Conservation (phyloP, 2,329 filamentous ascomycete species). For the Trichoderma atroviride region DNA sequence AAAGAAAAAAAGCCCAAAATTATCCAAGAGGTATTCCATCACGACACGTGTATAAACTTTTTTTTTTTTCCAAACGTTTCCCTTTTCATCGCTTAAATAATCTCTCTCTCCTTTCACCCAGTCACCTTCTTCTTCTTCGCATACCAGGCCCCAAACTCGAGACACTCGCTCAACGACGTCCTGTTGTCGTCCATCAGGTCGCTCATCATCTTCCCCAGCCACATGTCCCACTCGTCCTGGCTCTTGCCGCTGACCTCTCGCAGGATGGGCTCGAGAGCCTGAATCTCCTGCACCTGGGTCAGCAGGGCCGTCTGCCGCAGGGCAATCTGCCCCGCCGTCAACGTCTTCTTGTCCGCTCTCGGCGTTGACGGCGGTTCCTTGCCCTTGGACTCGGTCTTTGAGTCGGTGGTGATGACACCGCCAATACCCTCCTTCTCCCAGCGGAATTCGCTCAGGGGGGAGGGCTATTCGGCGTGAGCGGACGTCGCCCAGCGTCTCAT, state of each 20-base stretch:
- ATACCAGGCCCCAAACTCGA: slow-evolving; percentile 85
- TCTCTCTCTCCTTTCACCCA: not conserved
- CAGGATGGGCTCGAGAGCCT: slow-evolving; percentile 80
- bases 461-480: slow-evolving; percentile 81
- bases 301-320: slow-evolving; percentile 78
- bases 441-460: slow-evolving; percentile 78
- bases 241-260: slow-evolving; percentile 83
- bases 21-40: too few species aligned
- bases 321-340: slow-evolving; percentile 71
- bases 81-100: not conserved
- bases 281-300: slow-evolving; percentile 80
- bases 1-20: not conserved
- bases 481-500: slow-evolving; percentile 69
- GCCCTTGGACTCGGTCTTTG: slow-evolving; percentile 57
- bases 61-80: not conserved
- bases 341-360: slow-evolving; percentile 45
- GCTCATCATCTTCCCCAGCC: slow-evolving; percentile 84
- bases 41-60: not conserved
- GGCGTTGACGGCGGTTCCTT: slow-evolving; percentile 43
- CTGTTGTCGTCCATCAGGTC: slow-evolving; percentile 79
- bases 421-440: slow-evolving; percentile 81
- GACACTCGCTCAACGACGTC: slow-evolving; percentile 80
- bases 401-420: slow-evolving; percentile 62
- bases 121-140: slow-evolving; percentile 65
- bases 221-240: slow-evolving; percentile 88